These are phyloP conservation scores for Candida peoriensis DNA, from an alignment of 805 yeast genomes.

Conservation along the genomic window DNA sequence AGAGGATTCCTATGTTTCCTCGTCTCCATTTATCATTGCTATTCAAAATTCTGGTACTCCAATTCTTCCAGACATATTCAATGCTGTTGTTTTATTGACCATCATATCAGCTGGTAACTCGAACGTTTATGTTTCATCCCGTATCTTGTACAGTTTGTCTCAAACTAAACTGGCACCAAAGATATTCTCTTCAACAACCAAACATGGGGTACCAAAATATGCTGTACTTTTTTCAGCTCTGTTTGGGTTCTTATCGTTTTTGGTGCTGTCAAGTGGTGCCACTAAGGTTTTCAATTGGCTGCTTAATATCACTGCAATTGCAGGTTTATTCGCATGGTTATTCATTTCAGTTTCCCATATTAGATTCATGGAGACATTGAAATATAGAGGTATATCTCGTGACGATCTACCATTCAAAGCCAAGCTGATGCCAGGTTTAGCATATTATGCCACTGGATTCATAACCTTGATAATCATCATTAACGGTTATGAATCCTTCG, in stretches of 20 bases:
- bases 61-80: slow-evolving; percentile 59
- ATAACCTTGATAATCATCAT: slow-evolving; percentile 52
- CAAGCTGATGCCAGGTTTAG: slow-evolving; percentile 54
- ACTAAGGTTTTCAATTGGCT: slow-evolving; percentile 61
- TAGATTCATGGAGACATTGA: slow-evolving; percentile 61
- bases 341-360: slow-evolving; percentile 56
- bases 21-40: slow-evolving; percentile 7
- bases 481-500: slow-evolving; percentile 67
- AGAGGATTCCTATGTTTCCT: slow-evolving; percentile 3
- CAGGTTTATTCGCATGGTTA: slow-evolving; percentile 68
- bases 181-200: slow-evolving; percentile 41
- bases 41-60: slow-evolving; percentile 7
- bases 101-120: slow-evolving; percentile 74
- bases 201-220: slow-evolving; percentile 51
- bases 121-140: slow-evolving; percentile 62
- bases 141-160: slow-evolving; percentile 57
- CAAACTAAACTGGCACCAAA: slow-evolving; percentile 52
- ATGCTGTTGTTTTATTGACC: slow-evolving; percentile 61
- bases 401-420: slow-evolving; percentile 70
- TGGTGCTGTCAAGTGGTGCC: slow-evolving; percentile 48
- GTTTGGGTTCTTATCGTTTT: slow-evolving; percentile 57
- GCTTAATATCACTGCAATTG: slow-evolving; percentile 62
- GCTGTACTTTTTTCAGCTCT: slow-evolving; percentile 50
- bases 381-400: slow-evolving; percentile 55
- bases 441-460: slow-evolving; percentile 53